Evolutionary conservation across 2,329 filamentous ascomycete species (phyloP), one percentile per base, ranked within the genome.

Genomic region (Trichoderma breve): DNA sequence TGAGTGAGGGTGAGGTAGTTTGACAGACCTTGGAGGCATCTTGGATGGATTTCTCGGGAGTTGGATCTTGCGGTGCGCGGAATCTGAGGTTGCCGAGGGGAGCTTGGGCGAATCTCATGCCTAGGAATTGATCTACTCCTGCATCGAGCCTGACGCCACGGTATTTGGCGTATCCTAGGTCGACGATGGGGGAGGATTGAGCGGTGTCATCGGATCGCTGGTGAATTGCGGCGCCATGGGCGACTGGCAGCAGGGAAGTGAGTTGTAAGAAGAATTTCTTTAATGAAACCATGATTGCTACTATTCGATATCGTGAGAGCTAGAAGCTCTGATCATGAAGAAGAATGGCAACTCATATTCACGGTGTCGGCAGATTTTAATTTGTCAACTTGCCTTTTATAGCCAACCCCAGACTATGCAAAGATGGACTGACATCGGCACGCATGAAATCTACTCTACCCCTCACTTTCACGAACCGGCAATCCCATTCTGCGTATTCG

Each of bases 21-120:
- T 39, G 28, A 57, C 81, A 67, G 76, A 83, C 81, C 75, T 79
- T 58, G 71, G 81, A 75, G 18, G 83, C 81, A 71, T 81, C 76
- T 77, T 84, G 81, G 0, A 80, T 76, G 3, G 74, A 75, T 1
- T 76, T 72, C 12, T 78, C 76, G 4, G 72, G 78, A 3, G 77
- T 78, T 3, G 86, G 86, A 39, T 83, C 79, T 18, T 81, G 78
- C 0, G 87, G 87, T 21, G 85, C 84, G 30, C 84, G 80, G 81
- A 85, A 89, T 68, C 87, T 82, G 39, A 87, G 79, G 51, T 86
- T 79, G 2, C 83, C 85, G 0, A 85, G 71, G 6, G 87, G 87
- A n/a, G 86, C 80, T 15, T 83, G 81, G 12, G 87, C 87, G 76
- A 84, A 89, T 57, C 86, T 85, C 77, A 86, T 79, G 14, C 85